Percentiles rank a stretch among this genome's conserved stretches.
These are phyloP conservation scores for Fragaria nilgerrensis DNA, from an alignment of 306 rosid species.

Conservation along the genomic window DNA sequence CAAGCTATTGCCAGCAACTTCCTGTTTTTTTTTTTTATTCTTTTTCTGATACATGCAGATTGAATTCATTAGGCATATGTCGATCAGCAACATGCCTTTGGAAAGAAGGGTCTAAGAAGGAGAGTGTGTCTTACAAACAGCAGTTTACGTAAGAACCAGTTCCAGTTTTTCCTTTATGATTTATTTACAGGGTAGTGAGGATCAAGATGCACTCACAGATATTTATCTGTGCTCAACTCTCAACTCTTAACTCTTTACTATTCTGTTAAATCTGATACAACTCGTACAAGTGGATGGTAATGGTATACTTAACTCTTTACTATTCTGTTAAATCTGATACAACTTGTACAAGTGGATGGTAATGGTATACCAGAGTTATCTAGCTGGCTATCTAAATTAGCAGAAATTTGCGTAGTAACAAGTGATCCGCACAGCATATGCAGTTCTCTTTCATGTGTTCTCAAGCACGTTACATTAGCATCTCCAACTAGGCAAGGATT, in stretches of 20 bases:
- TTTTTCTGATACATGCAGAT: conserved; percentile 35
- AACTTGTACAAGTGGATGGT: too few relatives aligned
- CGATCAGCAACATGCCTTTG: conserved; percentile 38
- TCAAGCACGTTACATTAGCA: too few relatives aligned
- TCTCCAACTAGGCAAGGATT: too few relatives aligned
- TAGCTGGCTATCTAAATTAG: background rate
- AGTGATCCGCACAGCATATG: too few relatives aligned
- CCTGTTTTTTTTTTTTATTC: background rate
- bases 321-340: too few relatives aligned
- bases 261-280: too few relatives aligned
- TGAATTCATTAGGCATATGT: conserved; percentile 48
- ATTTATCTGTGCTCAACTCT: background rate
- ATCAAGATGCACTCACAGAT: background rate
- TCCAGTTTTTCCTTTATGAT: background rate
- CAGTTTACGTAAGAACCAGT: conserved; percentile 27
- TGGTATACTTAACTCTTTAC: too few relatives aligned
- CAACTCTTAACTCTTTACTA: too few relatives aligned
- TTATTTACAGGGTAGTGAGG: too few relatives aligned
- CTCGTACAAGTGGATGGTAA: too few relatives aligned
- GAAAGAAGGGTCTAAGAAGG: conserved; percentile 27
- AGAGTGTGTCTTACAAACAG: conserved; percentile 22
- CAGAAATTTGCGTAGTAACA: background rate
- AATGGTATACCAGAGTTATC: too few relatives aligned
- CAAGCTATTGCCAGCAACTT: background rate
- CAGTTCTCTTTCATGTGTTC: too few relatives aligned